phyloP scores from a whole-genome alignment of 2,329 filamentous ascomycete genomes.

The Trichoderma gracile region DNA sequence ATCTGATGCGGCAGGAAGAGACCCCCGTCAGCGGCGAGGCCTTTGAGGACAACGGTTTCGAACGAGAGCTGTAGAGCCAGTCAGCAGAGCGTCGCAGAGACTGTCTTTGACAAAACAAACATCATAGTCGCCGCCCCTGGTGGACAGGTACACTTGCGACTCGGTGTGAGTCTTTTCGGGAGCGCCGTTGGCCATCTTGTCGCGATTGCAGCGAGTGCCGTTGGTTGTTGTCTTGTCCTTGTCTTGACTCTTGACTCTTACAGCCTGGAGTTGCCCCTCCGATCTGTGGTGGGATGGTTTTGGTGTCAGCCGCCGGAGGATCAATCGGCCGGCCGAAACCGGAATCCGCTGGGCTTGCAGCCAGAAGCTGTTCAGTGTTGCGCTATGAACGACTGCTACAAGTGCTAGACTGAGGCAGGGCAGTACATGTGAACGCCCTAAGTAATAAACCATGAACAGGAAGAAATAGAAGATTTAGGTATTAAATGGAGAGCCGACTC shows the following conservation, averaged over 20 bases:
- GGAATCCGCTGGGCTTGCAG: background rate
- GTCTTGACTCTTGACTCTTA: no score
- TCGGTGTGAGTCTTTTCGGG: conserved; percentile 30
- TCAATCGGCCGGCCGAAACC: conserved; percentile 22
- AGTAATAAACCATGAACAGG: background rate
- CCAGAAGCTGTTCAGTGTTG: background rate
- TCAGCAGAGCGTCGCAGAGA: background rate
- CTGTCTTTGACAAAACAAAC: conserved; percentile 23
- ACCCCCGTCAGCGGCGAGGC: conserved; percentile 81
- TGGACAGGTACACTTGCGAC: conserved; percentile 35
- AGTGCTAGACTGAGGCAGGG: no score
- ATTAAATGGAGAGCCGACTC: background rate
- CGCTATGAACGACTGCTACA: background rate
- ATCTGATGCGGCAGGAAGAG: conserved; percentile 87
- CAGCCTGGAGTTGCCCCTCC: conserved; percentile 7
- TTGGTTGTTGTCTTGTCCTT: background rate
- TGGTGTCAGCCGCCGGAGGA: conserved; percentile 11
- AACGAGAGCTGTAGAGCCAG: conserved; percentile 69
- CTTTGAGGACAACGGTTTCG: conserved; percentile 87
- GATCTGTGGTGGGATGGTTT: conserved; percentile 20
- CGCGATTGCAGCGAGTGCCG: conserved; percentile 8
- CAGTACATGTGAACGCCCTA: background rate
- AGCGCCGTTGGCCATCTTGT: conserved; percentile 31
- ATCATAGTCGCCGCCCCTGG: conserved; percentile 34
- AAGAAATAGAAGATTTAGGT: background rate